phyloP scores from a whole-genome alignment of 1,284 basidiomycete species.

The Termitomyces sp. region DNA sequence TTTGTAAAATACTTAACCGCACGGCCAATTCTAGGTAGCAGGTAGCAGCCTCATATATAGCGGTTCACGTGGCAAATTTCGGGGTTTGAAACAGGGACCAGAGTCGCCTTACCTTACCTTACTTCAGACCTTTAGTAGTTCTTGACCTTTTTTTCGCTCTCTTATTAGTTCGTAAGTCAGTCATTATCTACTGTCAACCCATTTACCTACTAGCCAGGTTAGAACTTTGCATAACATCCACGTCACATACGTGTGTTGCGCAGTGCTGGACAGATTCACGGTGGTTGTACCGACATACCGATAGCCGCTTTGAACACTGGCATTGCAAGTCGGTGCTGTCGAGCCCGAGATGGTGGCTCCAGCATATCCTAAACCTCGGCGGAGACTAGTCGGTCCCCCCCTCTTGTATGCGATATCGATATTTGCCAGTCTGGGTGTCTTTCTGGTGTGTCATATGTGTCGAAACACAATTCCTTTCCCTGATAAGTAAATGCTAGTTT shows the following conservation, averaged over 20 bases:
- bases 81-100: not conserved
- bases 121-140: not conserved
- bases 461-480: slow-evolving; percentile 1
- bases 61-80: not conserved
- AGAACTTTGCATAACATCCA: not conserved
- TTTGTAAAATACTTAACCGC: too few species aligned
- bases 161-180: not conserved
- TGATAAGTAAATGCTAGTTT: slow-evolving; percentile 47
- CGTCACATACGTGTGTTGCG: not conserved
- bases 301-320: not conserved
- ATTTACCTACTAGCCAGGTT: not conserved
- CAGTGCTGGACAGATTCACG: not conserved
- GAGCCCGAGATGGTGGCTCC: slow-evolving; percentile 3
- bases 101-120: too few species aligned
- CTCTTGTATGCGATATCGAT: slow-evolving; percentile 80
- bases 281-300: not conserved
- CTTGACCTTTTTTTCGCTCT: not conserved
- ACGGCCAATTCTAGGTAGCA: too few species aligned
- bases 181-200: not conserved
- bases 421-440: slow-evolving; percentile 85
- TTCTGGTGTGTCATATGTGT: slow-evolving; percentile 53
- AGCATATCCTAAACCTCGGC: slow-evolving; percentile 22
- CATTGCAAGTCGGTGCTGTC: not conserved
- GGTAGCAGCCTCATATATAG: too few species aligned
- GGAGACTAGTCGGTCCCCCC: slow-evolving; percentile 71